These are phyloP conservation scores for Geoglossum cookeanum DNA, from an alignment of 2,329 filamentous ascomycete genomes.

Conservation along the genomic window DNA sequence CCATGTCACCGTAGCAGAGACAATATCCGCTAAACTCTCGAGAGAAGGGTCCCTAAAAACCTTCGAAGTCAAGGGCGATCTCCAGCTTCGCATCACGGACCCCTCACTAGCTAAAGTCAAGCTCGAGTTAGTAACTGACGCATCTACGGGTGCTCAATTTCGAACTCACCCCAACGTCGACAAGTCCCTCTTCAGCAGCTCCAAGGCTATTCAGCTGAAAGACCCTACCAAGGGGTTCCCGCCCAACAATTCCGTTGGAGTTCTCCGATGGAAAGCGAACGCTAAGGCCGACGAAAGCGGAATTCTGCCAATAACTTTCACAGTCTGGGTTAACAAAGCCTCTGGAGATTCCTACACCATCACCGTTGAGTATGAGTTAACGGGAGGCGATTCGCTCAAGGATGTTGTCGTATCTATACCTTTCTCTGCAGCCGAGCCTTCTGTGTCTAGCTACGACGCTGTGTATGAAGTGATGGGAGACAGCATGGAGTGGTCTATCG, in stretches of 20 bases:
- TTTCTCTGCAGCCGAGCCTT: conserved; percentile 66
- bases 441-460: conserved; percentile 82
- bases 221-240: conserved; percentile 81
- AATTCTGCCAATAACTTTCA: conserved; percentile 83
- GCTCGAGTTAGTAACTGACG: conserved; percentile 55
- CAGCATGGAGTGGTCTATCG: conserved; percentile 84
- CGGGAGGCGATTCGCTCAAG: conserved; percentile 55
- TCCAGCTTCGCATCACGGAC: conserved; percentile 80
- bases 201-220: conserved; percentile 74
- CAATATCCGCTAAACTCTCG: conserved; percentile 76
- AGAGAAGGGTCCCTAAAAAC: conserved; percentile 75
- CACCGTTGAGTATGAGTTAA: conserved; percentile 90
- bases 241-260: conserved; percentile 79
- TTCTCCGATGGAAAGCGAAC: conserved; percentile 78
- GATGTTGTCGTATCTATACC: conserved; percentile 82
- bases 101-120: conserved; percentile 80
- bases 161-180: conserved; percentile 95
- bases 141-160: conserved; percentile 75
- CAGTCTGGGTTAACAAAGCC: conserved; percentile 90
- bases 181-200: conserved; percentile 64
- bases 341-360: conserved; percentile 65
- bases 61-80: conserved; percentile 76
- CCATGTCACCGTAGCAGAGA: conserved; percentile 71
- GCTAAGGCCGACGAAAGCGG: conserved; percentile 63
- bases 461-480: conserved; percentile 88